Evolutionary conservation across 352 stramenopile genomes (phyloP), one percentile per base, ranked within the genome.

Genomic region (Globisporangium splendens): DNA sequence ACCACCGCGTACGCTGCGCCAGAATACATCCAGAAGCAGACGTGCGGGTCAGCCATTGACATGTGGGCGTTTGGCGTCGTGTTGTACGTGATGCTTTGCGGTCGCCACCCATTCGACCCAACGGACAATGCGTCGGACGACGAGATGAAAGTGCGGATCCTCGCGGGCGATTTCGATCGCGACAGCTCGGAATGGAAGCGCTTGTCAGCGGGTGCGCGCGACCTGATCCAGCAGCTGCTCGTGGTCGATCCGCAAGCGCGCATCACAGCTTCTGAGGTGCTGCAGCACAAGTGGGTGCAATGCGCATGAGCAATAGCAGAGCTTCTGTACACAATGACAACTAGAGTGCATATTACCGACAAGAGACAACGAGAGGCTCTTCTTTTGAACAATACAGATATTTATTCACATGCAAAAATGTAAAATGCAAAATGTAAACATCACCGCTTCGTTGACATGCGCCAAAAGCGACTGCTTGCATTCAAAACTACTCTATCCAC

Each of bases 21-120:
- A 0, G 75, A 85, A 60, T 69, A 77, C 33, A 65, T 82, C 17
- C 33, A 52, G 7, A 64, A 69, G 33, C 58, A 54, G 2, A 50
- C 62, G 47, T 65, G 59, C 11, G 54, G 74, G 8, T 65, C 60
- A 42, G 72, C 72, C 10, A 79, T 83, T 55, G 77, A 87, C 46
- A 72, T 87, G 13, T 87, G 77, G 77, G 69, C 77, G 5, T 56
- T 87, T 0, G 77, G 77, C 47, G 73, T 87, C 10, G 73, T 87
- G 52, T 61, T 87, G 43, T 87, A 73, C 64, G 68, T 85, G 57
- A 54, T 85, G 22, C 54, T 87, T 12, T 80, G 67, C 54, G 77
- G 77, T 14, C 58, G 55, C 42, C 77, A 87, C 59, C 77, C 77
- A 44, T 84, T 87, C 57, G 74, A 87, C 55, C 72, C 70, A n/a